These are phyloP conservation scores for Ophiocordyceps sinensis DNA, from an alignment of 2,329 filamentous ascomycete species.

Conservation along the genomic window DNA sequence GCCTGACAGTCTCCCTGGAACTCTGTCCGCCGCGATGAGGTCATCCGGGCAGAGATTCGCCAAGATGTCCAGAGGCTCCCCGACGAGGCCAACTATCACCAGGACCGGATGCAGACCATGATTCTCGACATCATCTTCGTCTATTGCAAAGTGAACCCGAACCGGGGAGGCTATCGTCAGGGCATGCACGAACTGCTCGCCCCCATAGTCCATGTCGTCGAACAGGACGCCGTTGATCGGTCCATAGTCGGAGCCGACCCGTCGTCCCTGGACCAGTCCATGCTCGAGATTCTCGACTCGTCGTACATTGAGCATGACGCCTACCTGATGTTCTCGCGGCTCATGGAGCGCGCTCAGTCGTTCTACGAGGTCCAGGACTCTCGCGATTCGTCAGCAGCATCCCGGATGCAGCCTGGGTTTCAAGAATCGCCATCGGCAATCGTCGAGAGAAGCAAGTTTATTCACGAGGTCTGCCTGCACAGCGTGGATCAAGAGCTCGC, in stretches of 20 bases:
- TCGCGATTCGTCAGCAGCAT: conserved; percentile 1
- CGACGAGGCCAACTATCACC: conserved; percentile 80
- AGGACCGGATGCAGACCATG: conserved; percentile 61
- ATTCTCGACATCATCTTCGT: conserved; percentile 85
- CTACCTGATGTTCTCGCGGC: conserved; percentile 66
- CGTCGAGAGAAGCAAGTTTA: conserved; percentile 69
- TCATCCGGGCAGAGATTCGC: conserved; percentile 71
- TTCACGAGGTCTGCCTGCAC: conserved; percentile 69
- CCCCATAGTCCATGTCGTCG: conserved; percentile 72
- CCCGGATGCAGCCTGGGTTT: conserved; percentile 8
- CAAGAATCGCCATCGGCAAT: conserved; percentile 40
- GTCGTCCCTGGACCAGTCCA: conserved; percentile 29
- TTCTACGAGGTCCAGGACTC: conserved; percentile 60
- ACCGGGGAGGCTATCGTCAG: conserved; percentile 81
- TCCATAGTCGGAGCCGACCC: conserved; percentile 16
- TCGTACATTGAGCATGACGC: conserved; percentile 78
- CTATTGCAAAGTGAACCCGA: conserved; percentile 83
- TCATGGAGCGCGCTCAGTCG: conserved; percentile 76
- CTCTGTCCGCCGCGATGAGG: conserved; percentile 70
- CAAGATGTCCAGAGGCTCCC: conserved; percentile 93
- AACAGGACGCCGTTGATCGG: conserved; percentile 61
- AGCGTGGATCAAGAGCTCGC: conserved; percentile 74
- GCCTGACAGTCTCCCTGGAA: conserved; percentile 69
- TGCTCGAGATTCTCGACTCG: conserved; percentile 55
- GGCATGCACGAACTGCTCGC: conserved; percentile 96